Base-by-base conservation (phyloP, 1,284 basidiomycete genomes). In the Coniferiporia sulphurascens region DNA sequence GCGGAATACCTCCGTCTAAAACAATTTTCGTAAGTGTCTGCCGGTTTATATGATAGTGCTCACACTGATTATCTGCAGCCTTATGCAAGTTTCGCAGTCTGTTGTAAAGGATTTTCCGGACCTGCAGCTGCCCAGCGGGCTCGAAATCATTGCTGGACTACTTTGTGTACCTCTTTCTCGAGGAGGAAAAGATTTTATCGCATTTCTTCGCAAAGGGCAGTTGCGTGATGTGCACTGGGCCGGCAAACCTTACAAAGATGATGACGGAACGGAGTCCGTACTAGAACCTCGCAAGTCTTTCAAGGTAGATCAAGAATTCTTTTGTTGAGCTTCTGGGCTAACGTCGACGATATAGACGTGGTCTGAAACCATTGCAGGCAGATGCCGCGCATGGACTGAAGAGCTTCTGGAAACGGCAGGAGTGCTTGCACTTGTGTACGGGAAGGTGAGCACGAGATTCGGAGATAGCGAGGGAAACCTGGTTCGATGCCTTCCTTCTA, bases 331-430 rank as follows among this genome's bases (percentile, higher is more conserved):
- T 22, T 58, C 12, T 46, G 21, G 22, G 6, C 27, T 43, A 38
- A 48, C 48, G 22, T 2, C n/a, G 19, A 13, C 43, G 17, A 9
- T 1, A 43, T 21, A 71, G 72, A 79, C 81, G 2, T 95, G 92
- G 92, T 84, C 84, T 0, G 88, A 95, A 71, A 86, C 78, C 1
- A 85, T 95, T 8, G 79, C 83, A 19, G 91, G 91, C 2, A 78
- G 84, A 48, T 87, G 83, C 65, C 78, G 89, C 36, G 77, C 78
- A 4, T 96, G 92, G 92, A 87, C 89, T 10, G 91, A 94, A 61
- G 91, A 95, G 67, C 91, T 95, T 70, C 72, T 94, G 50, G 92
- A 95, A 72, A 93, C 91, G 2, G 92, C 91, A 0, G 86, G 87
- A 45, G 89, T 94, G 4, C 76, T 95, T n/a, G 87, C 91, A 15